phyloP scores from a whole-genome alignment of 1,284 basidiomycete species.

The Ceratobasidium sp. region DNA sequence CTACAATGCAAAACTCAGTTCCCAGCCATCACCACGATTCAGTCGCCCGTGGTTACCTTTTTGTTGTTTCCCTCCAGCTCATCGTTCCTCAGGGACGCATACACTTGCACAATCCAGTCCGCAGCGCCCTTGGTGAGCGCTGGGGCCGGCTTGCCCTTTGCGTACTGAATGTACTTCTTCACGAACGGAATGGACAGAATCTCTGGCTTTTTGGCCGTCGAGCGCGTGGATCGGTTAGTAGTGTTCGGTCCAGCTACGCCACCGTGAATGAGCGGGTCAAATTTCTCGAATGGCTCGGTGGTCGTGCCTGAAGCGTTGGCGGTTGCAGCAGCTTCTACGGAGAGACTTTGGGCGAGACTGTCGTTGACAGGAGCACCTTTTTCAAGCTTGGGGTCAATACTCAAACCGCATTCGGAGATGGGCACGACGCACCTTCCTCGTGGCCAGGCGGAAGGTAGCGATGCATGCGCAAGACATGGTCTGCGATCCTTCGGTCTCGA shows the following conservation, averaged over 20 bases:
- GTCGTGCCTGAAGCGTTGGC: slow-evolving; percentile 56
- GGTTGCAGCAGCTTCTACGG: slow-evolving; percentile 76
- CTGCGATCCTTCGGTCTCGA: slow-evolving; percentile 92
- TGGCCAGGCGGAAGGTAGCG: slow-evolving; percentile 95
- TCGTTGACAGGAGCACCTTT: slow-evolving; percentile 77
- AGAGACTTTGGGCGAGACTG: slow-evolving; percentile 84
- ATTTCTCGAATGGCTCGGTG: slow-evolving; percentile 92
- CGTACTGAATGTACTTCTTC: slow-evolving; percentile 99
- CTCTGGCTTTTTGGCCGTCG: slow-evolving; percentile 67
- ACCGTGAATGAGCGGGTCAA: slow-evolving; percentile 92
- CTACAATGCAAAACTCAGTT: slow-evolving; percentile 55
- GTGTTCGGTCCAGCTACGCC: slow-evolving; percentile 61
- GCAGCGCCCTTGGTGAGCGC: slow-evolving; percentile 91
- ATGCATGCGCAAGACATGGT: slow-evolving; percentile 98
- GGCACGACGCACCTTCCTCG: slow-evolving; percentile 77
- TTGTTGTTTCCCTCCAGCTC: slow-evolving; percentile 90
- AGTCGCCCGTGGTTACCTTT: slow-evolving; percentile 60
- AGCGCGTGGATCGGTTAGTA: slow-evolving; percentile 36
- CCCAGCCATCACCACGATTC: not conserved
- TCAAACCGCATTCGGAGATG: not conserved
- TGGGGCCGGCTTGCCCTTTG: slow-evolving; percentile 87
- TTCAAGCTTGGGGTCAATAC: not conserved
- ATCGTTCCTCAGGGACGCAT: slow-evolving; percentile 91
- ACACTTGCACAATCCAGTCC: slow-evolving; percentile 92
- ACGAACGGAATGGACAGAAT: slow-evolving; percentile 93